Conservation (phyloP, 106 monocot genomes). For the Agapanthus africanus region DNA sequence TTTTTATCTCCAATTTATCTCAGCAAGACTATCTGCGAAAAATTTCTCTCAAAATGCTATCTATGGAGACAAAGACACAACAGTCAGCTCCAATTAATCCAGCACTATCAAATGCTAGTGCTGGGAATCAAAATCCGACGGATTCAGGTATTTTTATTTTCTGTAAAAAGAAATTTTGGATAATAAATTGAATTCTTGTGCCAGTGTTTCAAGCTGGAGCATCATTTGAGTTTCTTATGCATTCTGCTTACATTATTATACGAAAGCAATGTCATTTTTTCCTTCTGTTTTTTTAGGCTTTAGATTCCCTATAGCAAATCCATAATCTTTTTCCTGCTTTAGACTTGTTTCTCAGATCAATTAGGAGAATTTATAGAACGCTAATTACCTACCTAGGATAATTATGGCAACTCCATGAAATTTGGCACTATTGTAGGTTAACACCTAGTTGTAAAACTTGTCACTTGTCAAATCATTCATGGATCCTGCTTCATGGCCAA, state of each 20-base stretch:
- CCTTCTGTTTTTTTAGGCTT: too few species aligned
- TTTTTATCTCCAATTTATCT: constrained; percentile 11
- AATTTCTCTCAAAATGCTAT: constrained; percentile 81
- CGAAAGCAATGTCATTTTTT: too few species aligned
- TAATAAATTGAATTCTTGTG: neutral
- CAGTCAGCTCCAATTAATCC: constrained; percentile 26
- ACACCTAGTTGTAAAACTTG: too few species aligned
- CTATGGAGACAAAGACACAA: constrained; percentile 66
- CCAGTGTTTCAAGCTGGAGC: neutral
- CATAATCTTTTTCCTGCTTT: too few species aligned
- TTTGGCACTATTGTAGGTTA: too few species aligned
- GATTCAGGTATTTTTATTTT: constrained; percentile 43
- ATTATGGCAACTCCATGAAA: too few species aligned
- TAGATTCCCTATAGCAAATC: too few species aligned
- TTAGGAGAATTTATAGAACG: too few species aligned
- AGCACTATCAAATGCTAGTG: constrained; percentile 1
- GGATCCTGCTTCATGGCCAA: too few species aligned
- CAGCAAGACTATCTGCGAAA: constrained; percentile 76
- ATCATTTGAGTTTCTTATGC: neutral
- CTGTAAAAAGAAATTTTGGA: neutral
- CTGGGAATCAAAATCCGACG: constrained; percentile 29
- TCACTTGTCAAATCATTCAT: too few species aligned
- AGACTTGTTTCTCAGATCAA: too few species aligned
- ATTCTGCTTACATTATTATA: neutral
- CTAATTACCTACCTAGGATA: too few species aligned